A percentile compares a stretch with the other conserved stretches of the same genome.
Evolutionary conservation across 2,329 filamentous ascomycete genomes (phyloP).

Genomic region (Fusarium sambucinum): DNA sequence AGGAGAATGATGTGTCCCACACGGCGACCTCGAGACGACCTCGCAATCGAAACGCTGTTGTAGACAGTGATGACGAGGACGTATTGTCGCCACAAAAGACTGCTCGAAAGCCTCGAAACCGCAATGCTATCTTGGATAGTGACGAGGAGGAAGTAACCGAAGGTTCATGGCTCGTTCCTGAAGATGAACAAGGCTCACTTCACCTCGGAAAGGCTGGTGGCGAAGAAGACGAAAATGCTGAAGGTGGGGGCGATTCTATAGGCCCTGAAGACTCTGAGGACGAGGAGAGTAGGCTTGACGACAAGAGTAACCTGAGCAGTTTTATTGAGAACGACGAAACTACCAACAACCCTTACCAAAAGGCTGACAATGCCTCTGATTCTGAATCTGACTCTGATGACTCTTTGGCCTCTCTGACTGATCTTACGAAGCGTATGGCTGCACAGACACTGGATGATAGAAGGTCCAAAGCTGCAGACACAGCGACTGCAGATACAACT

Average conservation of each 20-base stretch:
- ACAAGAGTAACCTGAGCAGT: constrained; percentile 66
- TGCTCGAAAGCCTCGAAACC: constrained; percentile 59
- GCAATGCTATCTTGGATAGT: constrained; percentile 72
- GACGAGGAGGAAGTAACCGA: constrained; percentile 76
- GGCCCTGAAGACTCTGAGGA: constrained; percentile 75
- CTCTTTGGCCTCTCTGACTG: constrained; percentile 53
- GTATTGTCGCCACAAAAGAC: constrained; percentile 31
- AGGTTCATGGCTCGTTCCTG: constrained; percentile 83
- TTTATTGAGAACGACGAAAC: constrained; percentile 67
- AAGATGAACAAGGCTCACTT: constrained; percentile 70
- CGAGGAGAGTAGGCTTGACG: constrained; percentile 66
- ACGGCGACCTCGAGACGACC: constrained; percentile 25
- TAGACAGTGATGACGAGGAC: constrained; percentile 41
- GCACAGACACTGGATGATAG: constrained; percentile 53
- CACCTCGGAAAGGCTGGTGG: constrained; percentile 84
- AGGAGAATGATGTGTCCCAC: constrained; percentile 41
- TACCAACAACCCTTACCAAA: constrained; percentile 49
- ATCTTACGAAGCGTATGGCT: constrained; percentile 55
- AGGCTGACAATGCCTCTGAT: constrained; percentile 33
- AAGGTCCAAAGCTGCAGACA: constrained; percentile 32
- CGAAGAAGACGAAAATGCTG: constrained; percentile 86
- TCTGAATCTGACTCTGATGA: constrained; percentile 49
- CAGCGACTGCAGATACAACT: constrained; percentile 26
- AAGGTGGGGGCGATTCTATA: constrained; percentile 85
- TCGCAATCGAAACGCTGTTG: constrained; percentile 30